Conservation (phyloP, 2,329 filamentous ascomycete genomes). For the Chalara sp. region DNA sequence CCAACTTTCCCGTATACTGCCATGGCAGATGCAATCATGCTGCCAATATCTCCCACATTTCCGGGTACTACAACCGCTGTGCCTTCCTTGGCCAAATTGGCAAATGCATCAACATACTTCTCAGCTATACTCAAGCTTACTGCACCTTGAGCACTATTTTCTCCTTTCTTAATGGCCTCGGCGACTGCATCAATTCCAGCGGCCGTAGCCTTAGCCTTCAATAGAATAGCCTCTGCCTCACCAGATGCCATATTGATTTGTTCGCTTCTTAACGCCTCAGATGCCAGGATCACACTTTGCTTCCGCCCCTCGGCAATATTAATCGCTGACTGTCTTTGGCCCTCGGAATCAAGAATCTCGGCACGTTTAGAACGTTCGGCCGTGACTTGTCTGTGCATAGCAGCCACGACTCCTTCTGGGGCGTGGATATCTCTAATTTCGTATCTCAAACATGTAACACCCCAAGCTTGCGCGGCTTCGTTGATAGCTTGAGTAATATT, state of each 20-base stretch:
- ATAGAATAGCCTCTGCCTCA: conserved; percentile 86
- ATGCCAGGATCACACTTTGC: conserved; percentile 93
- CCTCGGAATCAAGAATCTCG: conserved; percentile 95
- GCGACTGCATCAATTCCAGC: conserved; percentile 83
- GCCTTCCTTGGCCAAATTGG: conserved; percentile 86
- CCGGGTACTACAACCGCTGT: conserved; percentile 93
- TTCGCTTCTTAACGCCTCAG: conserved; percentile 82
- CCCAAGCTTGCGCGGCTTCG: conserved; percentile 94
- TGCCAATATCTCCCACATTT: conserved; percentile 91
- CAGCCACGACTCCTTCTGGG: conserved; percentile 84
- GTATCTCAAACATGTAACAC: conserved; percentile 90
- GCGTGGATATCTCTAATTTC: conserved; percentile 98
- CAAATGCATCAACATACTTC: conserved; percentile 96
- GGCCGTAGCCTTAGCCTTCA: conserved; percentile 83
- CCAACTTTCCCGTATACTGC: conserved; percentile 93
- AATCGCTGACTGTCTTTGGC: conserved; percentile 94
- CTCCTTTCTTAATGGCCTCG: conserved; percentile 63
- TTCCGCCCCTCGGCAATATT: conserved; percentile 98
- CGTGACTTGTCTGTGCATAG: conserved; percentile 97
- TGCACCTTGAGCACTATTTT: conserved; percentile 71
- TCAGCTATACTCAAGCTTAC: conserved; percentile 86
- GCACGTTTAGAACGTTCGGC: conserved; percentile 96
- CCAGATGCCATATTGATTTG: conserved; percentile 88
- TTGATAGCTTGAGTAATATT: conserved; percentile 99
- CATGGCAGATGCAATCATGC: conserved; percentile 95